A percentile compares a stretch with the other conserved stretches of the same genome.
Conservation (phyloP, 495 filamentous ascomycete species). For the Poronia punctata region DNA sequence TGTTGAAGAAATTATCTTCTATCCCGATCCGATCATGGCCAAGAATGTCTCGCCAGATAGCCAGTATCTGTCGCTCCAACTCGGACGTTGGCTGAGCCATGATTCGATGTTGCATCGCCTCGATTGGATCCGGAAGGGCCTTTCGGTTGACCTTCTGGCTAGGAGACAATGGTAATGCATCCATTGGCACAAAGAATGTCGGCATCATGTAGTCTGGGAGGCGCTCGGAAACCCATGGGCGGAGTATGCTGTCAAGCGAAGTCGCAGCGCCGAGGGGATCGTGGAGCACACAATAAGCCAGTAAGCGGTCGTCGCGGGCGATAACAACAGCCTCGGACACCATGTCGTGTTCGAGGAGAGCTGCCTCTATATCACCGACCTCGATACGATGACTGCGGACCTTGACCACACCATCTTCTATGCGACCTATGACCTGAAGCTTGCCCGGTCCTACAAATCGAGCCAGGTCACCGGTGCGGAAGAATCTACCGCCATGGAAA, state of each 20-base stretch:
- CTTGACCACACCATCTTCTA: slow-evolving; percentile 42
- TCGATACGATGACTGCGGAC: slow-evolving; percentile 46
- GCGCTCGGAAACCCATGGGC: slow-evolving; percentile 22
- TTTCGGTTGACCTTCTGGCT: slow-evolving; percentile 54
- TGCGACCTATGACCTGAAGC: slow-evolving; percentile 41
- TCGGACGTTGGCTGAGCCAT: slow-evolving; percentile 21
- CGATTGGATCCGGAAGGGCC: slow-evolving; percentile 31
- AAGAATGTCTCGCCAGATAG: slow-evolving; percentile 38
- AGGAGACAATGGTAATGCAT: slow-evolving; percentile 45
- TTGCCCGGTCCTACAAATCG: slow-evolving; percentile 36
- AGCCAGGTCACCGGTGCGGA: slow-evolving; percentile 49
- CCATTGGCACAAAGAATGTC: slow-evolving; percentile 51
- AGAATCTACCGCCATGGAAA: slow-evolving; percentile 28
- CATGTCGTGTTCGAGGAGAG: slow-evolving; percentile 27
- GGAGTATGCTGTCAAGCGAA: slow-evolving; percentile 12
- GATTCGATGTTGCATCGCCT: slow-evolving; percentile 41
- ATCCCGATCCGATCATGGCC: slow-evolving; percentile 34
- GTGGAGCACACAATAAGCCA: slow-evolving; percentile 14
- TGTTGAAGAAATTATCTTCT: slow-evolving; percentile 57
- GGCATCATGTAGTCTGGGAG: slow-evolving; percentile 61
- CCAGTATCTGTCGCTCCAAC: slow-evolving; percentile 35
- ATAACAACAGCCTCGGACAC: slow-evolving; percentile 17
- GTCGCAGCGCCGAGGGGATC: neutral
- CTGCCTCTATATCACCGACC: slow-evolving; percentile 44
- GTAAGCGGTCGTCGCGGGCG: slow-evolving; percentile 13